A percentile compares a stretch with the other conserved stretches of the same genome.
These are phyloP conservation scores for Fusarium temperatum DNA, from an alignment of 2,329 filamentous ascomycete species.

Conservation along the genomic window DNA sequence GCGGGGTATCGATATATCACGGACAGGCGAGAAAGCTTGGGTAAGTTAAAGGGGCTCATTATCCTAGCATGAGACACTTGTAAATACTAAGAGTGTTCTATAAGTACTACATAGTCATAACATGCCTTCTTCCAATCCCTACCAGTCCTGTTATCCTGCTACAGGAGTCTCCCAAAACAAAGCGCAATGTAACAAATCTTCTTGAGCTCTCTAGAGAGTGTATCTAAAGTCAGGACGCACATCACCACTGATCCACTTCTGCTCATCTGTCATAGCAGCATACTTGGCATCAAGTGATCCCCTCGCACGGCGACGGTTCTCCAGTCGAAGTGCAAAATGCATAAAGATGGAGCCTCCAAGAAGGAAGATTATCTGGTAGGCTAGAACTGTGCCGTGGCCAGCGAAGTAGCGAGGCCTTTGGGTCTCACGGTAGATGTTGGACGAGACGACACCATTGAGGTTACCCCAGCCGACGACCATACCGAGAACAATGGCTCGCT, in stretches of 20 bases:
- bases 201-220: slow-evolving; percentile 36
- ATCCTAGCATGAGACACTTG: too few species aligned
- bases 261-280: slow-evolving; percentile 61
- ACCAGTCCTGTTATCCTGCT: too few species aligned
- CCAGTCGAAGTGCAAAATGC: slow-evolving; percentile 62
- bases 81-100: background rate
- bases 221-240: slow-evolving; percentile 50
- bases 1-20: background rate
- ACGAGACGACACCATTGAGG: slow-evolving; percentile 70
- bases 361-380: slow-evolving; percentile 70
- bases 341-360: slow-evolving; percentile 71
- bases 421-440: slow-evolving; percentile 67
- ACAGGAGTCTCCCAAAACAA: background rate
- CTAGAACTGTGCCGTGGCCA: slow-evolving; percentile 71
- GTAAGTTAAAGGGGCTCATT: background rate
- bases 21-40: accelerated
- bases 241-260: slow-evolving; percentile 69
- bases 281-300: slow-evolving; percentile 67
- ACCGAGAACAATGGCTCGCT: slow-evolving; percentile 76
- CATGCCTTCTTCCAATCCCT: too few species aligned
- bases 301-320: slow-evolving; percentile 65
- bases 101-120: background rate
- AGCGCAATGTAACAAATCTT: background rate
- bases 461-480: slow-evolving; percentile 84
- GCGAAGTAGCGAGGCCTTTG: slow-evolving; percentile 45